Evolutionary conservation across 2,329 filamentous ascomycete species (phyloP), one percentile per base, ranked within the genome.

Genomic region (Zymoseptoria tritici): DNA sequence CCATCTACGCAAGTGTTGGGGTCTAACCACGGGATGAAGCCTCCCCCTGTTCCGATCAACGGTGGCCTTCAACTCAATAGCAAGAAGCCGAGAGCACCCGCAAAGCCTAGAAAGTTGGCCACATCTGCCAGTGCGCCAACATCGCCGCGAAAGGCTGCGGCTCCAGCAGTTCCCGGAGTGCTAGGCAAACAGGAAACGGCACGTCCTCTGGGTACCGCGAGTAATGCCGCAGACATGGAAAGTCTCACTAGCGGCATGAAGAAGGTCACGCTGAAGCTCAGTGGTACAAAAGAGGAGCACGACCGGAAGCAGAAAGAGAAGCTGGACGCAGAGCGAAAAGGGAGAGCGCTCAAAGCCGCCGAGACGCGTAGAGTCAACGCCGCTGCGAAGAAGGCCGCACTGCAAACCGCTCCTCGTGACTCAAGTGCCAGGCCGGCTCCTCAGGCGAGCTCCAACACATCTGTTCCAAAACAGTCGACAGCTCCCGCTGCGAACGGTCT

Each of bases 231-330:
- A 16, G 76, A 79, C 31, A 68, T 85, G 52, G 81, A 85, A 52
- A 74, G 73, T 19, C 70, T 85, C 24, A 76, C 81, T 1, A 75
- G 78, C 2, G 81, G 80, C 3, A 70, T 85, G 61, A 82, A 81
- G 67, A 80, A 80, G 26, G 81, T 86, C 57, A 85, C 83, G 21
- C 68, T 87, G 54, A 85, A 83, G 62, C 75, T 85, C 56, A 65
- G 62, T 49, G 81, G 81, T 0, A 77, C 81, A 0, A 78, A 78
- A 21, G 82, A 85, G 66, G 82, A 85, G 66, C 77, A 85, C 61
- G 80, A 83, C 53, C 68, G 67, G 3, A 71, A 68, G 57, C 62
- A 68, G 49, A 68, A 64, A 54, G 72, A 73, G 26, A 77, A 76
- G 7, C 73, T 80, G 21, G 79, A 83, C 67, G 77, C 69, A n/a